phyloP scores from a whole-genome alignment of 1,139 yeast genomes.

The Kodamaea alishanica region DNA sequence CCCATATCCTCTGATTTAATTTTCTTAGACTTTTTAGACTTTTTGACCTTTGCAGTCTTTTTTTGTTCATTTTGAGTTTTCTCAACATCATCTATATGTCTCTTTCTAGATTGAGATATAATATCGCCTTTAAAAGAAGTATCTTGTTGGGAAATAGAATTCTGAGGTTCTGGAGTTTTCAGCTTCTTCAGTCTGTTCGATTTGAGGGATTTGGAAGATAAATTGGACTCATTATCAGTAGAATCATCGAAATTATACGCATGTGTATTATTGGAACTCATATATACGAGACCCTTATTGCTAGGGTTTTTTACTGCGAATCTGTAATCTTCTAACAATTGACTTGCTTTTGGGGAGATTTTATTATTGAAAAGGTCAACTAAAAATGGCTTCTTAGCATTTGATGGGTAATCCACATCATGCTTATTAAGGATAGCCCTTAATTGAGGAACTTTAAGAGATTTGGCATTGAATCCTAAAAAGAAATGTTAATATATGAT shows the following conservation, averaged over 20 bases:
- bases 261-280: too few species aligned
- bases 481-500: too few species aligned
- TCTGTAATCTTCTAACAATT: constrained; percentile 25
- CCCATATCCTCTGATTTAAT: neutral
- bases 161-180: neutral
- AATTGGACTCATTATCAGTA: neutral
- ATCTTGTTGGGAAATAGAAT: constrained; percentile 10
- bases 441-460: constrained; percentile 60
- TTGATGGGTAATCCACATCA: constrained; percentile 52
- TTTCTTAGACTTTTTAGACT: constrained; percentile 4
- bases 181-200: neutral
- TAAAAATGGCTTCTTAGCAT: constrained; percentile 61
- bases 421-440: constrained; percentile 58
- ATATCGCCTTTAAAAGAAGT: constrained; percentile 36
- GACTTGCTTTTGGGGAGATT: constrained; percentile 39
- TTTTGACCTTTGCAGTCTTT: constrained; percentile 2
- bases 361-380: constrained; percentile 49
- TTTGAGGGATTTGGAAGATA: constrained; percentile 1
- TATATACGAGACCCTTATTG: neutral
- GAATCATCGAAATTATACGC: neutral
- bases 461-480: constrained; percentile 59
- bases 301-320: neutral
- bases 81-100: constrained; percentile 4
- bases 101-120: constrained; percentile 36
- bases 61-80: constrained; percentile 3